Percentiles rank a stretch among this genome's conserved stretches.
phyloP scores from a whole-genome alignment of 2,329 filamentous ascomycete genomes.

The Penicillium paneum region DNA sequence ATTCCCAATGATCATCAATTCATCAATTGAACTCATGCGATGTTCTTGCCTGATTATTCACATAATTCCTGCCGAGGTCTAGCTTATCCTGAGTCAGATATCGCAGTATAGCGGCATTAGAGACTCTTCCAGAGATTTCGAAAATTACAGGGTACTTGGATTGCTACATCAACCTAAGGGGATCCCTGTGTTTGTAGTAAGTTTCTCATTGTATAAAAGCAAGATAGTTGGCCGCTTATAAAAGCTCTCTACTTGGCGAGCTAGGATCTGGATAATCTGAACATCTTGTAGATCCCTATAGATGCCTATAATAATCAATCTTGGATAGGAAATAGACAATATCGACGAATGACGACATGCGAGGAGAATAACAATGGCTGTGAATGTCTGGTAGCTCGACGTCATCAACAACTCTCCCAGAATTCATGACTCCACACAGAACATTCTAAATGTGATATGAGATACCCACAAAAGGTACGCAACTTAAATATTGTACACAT shows the following conservation, averaged over 20 bases:
- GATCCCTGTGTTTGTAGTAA: too few species aligned
- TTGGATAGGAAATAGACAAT: neutral
- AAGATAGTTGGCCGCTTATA: neutral
- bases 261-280: too few species aligned
- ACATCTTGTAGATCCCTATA: neutral
- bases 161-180: neutral
- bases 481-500: neutral
- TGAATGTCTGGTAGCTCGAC: neutral
- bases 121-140: neutral
- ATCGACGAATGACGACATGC: conserved; percentile 1
- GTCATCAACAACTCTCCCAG: neutral
- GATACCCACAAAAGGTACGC: neutral
- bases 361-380: neutral
- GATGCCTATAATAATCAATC: neutral
- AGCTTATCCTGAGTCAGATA: neutral
- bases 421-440: too few species aligned
- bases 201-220: neutral
- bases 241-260: neutral
- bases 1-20: conserved; percentile 1
- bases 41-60: neutral
- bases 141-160: neutral
- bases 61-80: neutral
- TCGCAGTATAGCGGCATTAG: neutral
- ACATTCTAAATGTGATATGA: neutral
- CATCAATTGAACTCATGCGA: neutral